Conservation (phyloP, 192 early-diverging fungal genomes). For the Diversispora epigaea region DNA sequence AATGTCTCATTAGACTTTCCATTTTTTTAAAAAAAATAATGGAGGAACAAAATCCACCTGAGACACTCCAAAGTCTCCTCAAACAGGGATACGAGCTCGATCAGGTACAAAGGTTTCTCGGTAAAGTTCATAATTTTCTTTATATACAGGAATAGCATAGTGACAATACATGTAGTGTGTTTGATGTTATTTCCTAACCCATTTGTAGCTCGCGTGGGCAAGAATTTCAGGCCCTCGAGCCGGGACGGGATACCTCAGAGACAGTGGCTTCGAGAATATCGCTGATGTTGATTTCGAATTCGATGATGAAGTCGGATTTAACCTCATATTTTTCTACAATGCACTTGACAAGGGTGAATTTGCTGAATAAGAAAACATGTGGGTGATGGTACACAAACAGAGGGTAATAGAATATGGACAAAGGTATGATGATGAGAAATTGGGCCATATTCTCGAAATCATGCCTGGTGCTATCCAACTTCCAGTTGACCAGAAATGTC, state of each 20-base stretch:
- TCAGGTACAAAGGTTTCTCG: conserved; percentile 27
- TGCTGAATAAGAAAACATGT: not conserved
- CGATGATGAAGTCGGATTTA: conserved; percentile 16
- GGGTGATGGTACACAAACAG: too few species aligned
- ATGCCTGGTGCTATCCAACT: too few species aligned
- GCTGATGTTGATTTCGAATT: conserved; percentile 2
- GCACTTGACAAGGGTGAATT: conserved; percentile 18
- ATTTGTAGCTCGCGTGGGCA: conserved; percentile 23
- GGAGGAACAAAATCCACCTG: conserved; percentile 11
- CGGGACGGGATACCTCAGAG: conserved; percentile 15
- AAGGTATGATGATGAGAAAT: too few species aligned
- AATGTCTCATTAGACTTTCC: conserved; percentile 23
- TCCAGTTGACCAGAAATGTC: too few species aligned
- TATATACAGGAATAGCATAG: conserved; percentile 21
- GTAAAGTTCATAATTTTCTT: conserved; percentile 19
- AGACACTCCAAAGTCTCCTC: conserved; percentile 14
- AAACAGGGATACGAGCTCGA: not conserved
- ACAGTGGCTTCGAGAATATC: not conserved
- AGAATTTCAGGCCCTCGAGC: conserved; percentile 21
- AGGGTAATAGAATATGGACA: too few species aligned
- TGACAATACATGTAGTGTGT: too few species aligned
- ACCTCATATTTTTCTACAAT: conserved; percentile 25
- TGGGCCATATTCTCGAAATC: too few species aligned
- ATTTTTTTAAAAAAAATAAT: conserved; percentile 30
- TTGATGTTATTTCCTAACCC: not conserved